Percentiles rank a stretch among this genome's conserved stretches.
These are phyloP conservation scores for Sphaerulina musiva DNA, from an alignment of 2,329 filamentous ascomycete genomes.

Conservation along the genomic window DNA sequence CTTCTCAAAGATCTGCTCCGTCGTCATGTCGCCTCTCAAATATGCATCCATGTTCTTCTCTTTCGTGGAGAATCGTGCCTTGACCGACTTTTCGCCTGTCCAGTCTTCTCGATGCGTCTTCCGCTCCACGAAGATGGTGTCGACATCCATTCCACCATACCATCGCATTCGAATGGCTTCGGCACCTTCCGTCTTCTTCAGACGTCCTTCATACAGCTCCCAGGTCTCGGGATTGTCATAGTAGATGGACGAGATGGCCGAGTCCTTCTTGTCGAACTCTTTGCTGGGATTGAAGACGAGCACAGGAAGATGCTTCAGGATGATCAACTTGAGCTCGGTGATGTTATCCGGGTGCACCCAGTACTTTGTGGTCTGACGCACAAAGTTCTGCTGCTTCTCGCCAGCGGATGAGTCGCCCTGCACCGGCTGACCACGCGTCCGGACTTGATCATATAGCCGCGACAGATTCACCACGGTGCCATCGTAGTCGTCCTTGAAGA, in stretches of 20 bases:
- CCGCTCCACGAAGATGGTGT: conserved; percentile 93
- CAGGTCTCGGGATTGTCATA: conserved; percentile 92
- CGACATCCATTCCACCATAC: conserved; percentile 94
- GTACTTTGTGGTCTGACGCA: conserved; percentile 97
- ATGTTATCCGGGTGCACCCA: conserved; percentile 99
- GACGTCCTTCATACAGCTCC: conserved; percentile 85
- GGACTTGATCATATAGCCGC: conserved; percentile 87
- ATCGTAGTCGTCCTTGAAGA: conserved; percentile 99
- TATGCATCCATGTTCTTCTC: conserved; percentile 97
- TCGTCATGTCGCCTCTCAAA: conserved; percentile 74
- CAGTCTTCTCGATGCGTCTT: conserved; percentile 98
- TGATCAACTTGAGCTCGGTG: conserved; percentile 94
- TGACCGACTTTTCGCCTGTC: conserved; percentile 98
- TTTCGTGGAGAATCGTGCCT: conserved; percentile 89
- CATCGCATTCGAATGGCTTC: conserved; percentile 93
- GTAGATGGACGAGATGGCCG: conserved; percentile 96
- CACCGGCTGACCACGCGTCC: conserved; percentile 84
- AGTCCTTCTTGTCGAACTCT: conserved; percentile 84
- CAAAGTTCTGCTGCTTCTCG: conserved; percentile 87
- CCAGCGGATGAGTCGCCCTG: conserved; percentile 89
- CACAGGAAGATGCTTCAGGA: conserved; percentile 93
- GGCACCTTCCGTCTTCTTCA: conserved; percentile 97
- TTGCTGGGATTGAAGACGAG: conserved; percentile 97
- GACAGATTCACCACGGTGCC: conserved; percentile 91
- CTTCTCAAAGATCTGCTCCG: conserved; percentile 90